Evolutionary conservation across 257 asterid genomes (phyloP), one percentile per base, ranked within the genome.

Genomic region (Nicotiana knightiana): DNA sequence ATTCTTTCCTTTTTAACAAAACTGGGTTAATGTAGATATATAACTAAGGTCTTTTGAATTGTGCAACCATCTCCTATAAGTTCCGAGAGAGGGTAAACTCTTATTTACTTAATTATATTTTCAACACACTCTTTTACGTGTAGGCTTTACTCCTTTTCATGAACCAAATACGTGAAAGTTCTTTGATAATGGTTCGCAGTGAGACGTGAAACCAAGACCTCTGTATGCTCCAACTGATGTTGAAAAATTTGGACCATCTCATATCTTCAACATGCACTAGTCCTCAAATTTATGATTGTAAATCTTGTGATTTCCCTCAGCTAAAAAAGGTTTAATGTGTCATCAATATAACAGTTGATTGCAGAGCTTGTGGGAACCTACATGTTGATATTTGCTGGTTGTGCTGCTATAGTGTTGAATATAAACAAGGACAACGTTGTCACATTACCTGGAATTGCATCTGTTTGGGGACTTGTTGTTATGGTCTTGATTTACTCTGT

Each of bases 391-490:
- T 84, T 87, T 9, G 84, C 83, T 26, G 89, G 87, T 43, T 84
- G 83, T 10, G 81, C 84, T 12, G 85, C 89, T 12, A 81, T 84
- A 11, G 67, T 84, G 53, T 78, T 87, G 79, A 83, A 87, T 64
- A 54, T 26, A 8, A 79, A 75, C 59, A 73, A 75, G 61, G 77
- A 84, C 10, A 63, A 80, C 46, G 79, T 83, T 26, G 84, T 84
- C 30, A 87, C 89, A 4, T 67, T 80, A 32, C 86, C 87, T 0
- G 89, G 89, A 32, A 79, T 86, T 2, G 83, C 87, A 8, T 33
- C 84, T n/a, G 86, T 86, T 24, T 86, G 88, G 88, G 88, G 88
- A 32, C 86, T 86, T 21, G 83, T 81, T 0, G 86, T 86, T 57
- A 86, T 86, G 86, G 87, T 84, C 53, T 39, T 86, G 82, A 79